Evolutionary conservation across 1,284 basidiomycete species (phyloP), one percentile per base, ranked within the genome.

Genomic region (Abortiporus biennis): DNA sequence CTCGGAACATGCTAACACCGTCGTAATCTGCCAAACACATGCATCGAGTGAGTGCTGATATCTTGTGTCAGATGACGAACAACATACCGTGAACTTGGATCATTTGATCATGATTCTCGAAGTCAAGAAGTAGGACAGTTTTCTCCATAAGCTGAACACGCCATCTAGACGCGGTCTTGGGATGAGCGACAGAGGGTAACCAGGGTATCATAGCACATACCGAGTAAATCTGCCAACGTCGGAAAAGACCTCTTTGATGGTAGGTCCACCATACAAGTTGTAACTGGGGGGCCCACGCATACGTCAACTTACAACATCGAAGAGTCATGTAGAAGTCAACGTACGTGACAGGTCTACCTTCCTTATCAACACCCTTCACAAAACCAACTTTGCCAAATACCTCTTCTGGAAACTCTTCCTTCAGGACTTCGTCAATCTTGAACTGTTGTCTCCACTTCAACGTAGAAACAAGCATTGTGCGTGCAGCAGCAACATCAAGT

Each of bases 71-170:
- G 32, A 35, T 29, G 8, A n/a, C 32, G 20, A 3, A 20, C 25
- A 27, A 51, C 60, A 47, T 50, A 76, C 83, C 85, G 52, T 88
- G 85, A 23, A 88, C 68, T 60, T 89, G 85, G 19, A 88, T 57
- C 63, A 76, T 79, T 55, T 84, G 80, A 56, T 88, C 85, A n/a
- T 78, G 61, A 15, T 69, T 81, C 47, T 71, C 72, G 53, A 88
- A 88, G 56, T 90, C 80, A 36, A 89, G 67, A 20, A 69, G 51
- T n/a, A 65, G 54, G 27, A 87, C 68, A 45, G 73, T 72, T 54
- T 73, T 67, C 58, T 90, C 85, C 75, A 86, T 85, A 40, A 88
- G 69, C 24, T 75, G 74, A 33, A 89, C 73, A 27, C 86, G 77
- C 85, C 85, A 90, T 42, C 85, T 85, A 44, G 25, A 36, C 24